Evolutionary conservation across 139 green algal species (phyloP).

Genomic region (Picochlorum sp.): DNA sequence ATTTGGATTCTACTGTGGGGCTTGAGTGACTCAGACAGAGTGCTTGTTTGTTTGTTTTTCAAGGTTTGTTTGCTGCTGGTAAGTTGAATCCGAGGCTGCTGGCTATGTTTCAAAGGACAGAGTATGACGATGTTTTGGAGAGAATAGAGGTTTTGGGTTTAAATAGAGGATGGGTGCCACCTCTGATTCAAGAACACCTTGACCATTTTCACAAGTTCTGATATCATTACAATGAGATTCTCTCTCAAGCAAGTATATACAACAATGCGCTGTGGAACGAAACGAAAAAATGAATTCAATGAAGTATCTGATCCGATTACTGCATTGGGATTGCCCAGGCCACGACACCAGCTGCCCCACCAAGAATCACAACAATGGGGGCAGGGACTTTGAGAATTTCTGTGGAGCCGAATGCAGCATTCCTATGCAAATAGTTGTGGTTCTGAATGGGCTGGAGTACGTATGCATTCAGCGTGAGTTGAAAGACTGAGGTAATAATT

Average conservation of each 20-base stretch:
- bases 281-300: no score
- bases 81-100: constrained; percentile 16
- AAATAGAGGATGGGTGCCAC: constrained; percentile 7
- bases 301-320: constrained; percentile 30
- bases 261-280: no score
- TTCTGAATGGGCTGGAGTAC: constrained; percentile 46
- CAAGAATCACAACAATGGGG: constrained; percentile 59
- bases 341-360: constrained; percentile 58
- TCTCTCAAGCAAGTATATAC: not conserved
- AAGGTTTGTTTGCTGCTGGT: not conserved
- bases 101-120: constrained; percentile 9
- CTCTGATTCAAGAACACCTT: constrained; percentile 3
- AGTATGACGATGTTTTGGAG: constrained; percentile 11
- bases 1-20: no score
- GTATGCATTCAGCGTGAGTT: constrained; percentile 58
- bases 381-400: constrained; percentile 56
- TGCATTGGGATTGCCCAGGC: constrained; percentile 53
- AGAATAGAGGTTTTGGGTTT: constrained; percentile 8
- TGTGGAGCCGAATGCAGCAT: constrained; percentile 50
- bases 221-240: not conserved
- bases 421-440: constrained; percentile 58
- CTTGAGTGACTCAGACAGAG: no score
- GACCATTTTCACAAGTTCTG: not conserved
- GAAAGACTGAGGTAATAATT: constrained; percentile 75
- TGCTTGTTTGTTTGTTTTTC: no score